Conservation (phyloP, 257 asterid species). For the Leptodermis oblonga region DNA sequence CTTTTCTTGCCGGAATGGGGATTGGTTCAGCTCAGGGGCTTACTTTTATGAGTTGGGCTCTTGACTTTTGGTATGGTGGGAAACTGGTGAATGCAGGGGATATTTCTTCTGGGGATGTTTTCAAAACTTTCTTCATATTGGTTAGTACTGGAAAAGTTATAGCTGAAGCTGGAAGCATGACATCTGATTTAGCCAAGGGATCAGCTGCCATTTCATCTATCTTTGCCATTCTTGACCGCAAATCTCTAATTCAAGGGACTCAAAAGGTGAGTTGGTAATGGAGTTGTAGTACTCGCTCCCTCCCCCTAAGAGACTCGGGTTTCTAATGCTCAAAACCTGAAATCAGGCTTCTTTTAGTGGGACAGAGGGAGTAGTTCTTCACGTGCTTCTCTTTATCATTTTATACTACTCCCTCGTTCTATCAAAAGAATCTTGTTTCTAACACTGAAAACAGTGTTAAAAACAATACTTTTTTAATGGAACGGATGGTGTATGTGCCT, state of each 20-base stretch:
- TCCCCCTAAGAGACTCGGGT: no score
- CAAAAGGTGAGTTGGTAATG: conserved; percentile 41
- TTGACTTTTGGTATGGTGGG: conserved; percentile 91
- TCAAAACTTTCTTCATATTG: conserved; percentile 64
- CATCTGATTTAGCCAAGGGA: conserved; percentile 79
- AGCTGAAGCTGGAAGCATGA: conserved; percentile 97
- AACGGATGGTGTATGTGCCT: no score
- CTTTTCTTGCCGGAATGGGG: conserved; percentile 77
- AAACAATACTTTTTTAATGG: no score
- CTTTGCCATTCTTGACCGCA: conserved; percentile 62
- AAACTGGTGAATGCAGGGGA: conserved; percentile 53
- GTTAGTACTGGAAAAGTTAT: conserved; percentile 82
- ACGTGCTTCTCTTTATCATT: background rate
- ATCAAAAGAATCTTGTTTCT: no score
- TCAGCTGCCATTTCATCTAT: conserved; percentile 75
- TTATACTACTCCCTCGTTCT: no score
- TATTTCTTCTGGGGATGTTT: conserved; percentile 75
- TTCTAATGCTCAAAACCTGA: no score
- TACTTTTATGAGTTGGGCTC: conserved; percentile 79
- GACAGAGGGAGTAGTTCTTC: background rate
- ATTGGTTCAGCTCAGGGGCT: conserved; percentile 95
- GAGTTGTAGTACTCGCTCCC: no score
- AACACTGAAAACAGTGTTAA: background rate
- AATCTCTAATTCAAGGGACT: conserved; percentile 49
- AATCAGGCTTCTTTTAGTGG: no score